Evolutionary conservation across 2,329 filamentous ascomycete genomes (phyloP), one percentile per base, ranked within the genome.

Genomic region (Exophiala sp.): DNA sequence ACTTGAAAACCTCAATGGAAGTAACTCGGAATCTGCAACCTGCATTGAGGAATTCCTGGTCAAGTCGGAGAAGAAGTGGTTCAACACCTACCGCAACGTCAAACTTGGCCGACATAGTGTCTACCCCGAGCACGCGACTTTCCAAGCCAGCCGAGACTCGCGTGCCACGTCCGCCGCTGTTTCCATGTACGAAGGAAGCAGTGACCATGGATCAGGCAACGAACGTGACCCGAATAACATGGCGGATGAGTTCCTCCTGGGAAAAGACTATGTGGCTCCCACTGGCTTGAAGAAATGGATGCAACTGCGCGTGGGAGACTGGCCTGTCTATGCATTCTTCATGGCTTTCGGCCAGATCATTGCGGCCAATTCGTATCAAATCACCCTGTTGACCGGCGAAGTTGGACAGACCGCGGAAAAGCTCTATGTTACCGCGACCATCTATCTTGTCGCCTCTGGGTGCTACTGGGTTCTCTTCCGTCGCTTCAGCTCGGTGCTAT

Each of bases 21-120:
- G 73, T 54, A 82, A 77, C 52, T 83, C 80, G 0, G 74, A 79
- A 52, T 73, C 68, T 1, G 70, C 76, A 24, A 68, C 83, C 7
- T 85, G 81, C 60, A 82, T 85, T 49, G 82, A 85, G 58, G 74
- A 81, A 34, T 85, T 78, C 62, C 68, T 85, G 10, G 74, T 77
- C 53, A 79, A 79, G 61, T 81, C 78, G 19, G 81, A 85, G 64
- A 83, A 83, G 69, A 74, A 80, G 55, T 85, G 82, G 82, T 85
- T 81, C 60, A 70, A 73, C 48, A 68, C 73, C 24, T 77, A 81
- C 62, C 71, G 79, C 44, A 71, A 79, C 53, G 79, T 77, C 39
- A 79, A 78, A 62, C 73, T 83, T 50, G 78, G 77, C 29, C 72
- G 72, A 35, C 68, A 70, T 45, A 70, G 70, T 24, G 34, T 24